Conservation (phyloP, 2,329 filamentous ascomycete species). For the Calonectria ilicicola region DNA sequence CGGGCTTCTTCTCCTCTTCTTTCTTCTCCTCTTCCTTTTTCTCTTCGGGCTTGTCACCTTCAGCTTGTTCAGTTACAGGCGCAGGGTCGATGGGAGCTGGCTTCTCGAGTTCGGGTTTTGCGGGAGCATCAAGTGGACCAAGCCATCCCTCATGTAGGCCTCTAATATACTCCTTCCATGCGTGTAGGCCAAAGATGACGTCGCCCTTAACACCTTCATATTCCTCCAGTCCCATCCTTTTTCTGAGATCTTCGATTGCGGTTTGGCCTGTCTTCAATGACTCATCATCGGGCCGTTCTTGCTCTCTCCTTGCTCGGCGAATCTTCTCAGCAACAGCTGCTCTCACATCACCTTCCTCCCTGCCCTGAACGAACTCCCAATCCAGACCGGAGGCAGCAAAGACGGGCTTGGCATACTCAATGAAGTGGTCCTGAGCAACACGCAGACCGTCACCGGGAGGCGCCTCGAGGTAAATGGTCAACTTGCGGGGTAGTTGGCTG, state of each 20-base stretch:
- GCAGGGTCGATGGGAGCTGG: slow-evolving; percentile 40
- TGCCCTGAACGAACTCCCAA: slow-evolving; percentile 95
- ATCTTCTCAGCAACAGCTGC: slow-evolving; percentile 89
- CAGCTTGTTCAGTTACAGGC: slow-evolving; percentile 37
- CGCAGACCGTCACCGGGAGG: slow-evolving; percentile 90
- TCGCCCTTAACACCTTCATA: slow-evolving; percentile 84
- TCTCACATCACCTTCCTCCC: slow-evolving; percentile 91
- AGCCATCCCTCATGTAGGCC: slow-evolving; percentile 97
- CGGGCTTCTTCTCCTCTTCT: slow-evolving; percentile 65
- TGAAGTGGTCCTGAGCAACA: slow-evolving; percentile 91
- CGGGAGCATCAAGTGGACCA: slow-evolving; percentile 79
- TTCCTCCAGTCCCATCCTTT: slow-evolving; percentile 74
- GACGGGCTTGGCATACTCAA: slow-evolving; percentile 95
- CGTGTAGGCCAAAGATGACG: slow-evolving; percentile 88
- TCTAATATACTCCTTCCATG: slow-evolving; percentile 97
- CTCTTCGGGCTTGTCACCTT: slow-evolving; percentile 54
- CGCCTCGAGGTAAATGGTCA: slow-evolving; percentile 87
- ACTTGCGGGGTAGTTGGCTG: slow-evolving; percentile 80
- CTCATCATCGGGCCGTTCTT: slow-evolving; percentile 62
- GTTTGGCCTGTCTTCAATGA: slow-evolving; percentile 63
- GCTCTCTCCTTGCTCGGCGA: slow-evolving; percentile 74
- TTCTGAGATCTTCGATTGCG: slow-evolving; percentile 72
- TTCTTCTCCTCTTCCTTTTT: slow-evolving; percentile 54
- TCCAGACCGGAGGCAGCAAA: slow-evolving; percentile 90
- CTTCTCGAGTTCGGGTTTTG: slow-evolving; percentile 44